Conservation (phyloP, 495 filamentous ascomycete genomes). For the Parathielavia appendiculata region DNA sequence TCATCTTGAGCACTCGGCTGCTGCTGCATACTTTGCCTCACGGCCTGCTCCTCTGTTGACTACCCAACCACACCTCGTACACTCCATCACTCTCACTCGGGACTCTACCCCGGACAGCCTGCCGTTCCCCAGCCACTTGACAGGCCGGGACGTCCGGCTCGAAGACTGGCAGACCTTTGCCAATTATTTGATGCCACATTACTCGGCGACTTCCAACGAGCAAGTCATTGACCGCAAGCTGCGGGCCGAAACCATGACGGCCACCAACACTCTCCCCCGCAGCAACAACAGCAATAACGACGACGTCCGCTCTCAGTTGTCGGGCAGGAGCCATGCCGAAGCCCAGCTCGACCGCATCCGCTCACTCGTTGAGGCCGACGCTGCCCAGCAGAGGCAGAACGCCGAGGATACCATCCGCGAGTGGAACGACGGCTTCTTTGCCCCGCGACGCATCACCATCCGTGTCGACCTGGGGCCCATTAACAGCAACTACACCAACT, state of each 20-base stretch:
- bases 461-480: conserved; percentile 3
- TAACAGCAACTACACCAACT: neutral
- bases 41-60: conserved; percentile 26
- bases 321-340: conserved; percentile 27
- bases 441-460: conserved; percentile 33
- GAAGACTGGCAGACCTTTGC: conserved; percentile 50
- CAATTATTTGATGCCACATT: conserved; percentile 40
- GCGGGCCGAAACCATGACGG: conserved; percentile 24
- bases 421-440: conserved; percentile 51
- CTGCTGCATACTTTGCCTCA: conserved; percentile 40
- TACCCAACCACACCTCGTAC: conserved; percentile 16
- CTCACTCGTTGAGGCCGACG: conserved; percentile 6
- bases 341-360: conserved; percentile 36
- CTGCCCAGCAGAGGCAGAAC: conserved; percentile 12
- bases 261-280: conserved; percentile 4
- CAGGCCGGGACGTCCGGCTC: conserved; percentile 33
- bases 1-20: conserved; percentile 26
- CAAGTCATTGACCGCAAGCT: conserved; percentile 36
- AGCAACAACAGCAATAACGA: conserved; percentile 23
- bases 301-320: conserved; percentile 12
- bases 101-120: conserved; percentile 29
- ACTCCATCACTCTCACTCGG: conserved; percentile 23
- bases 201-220: conserved; percentile 30
- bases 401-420: conserved; percentile 38
- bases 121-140: conserved; percentile 31